Percentiles rank a stretch among this genome's conserved stretches.
phyloP scores from a whole-genome alignment of 805 yeast genomes.

The Pichia deserticola region DNA sequence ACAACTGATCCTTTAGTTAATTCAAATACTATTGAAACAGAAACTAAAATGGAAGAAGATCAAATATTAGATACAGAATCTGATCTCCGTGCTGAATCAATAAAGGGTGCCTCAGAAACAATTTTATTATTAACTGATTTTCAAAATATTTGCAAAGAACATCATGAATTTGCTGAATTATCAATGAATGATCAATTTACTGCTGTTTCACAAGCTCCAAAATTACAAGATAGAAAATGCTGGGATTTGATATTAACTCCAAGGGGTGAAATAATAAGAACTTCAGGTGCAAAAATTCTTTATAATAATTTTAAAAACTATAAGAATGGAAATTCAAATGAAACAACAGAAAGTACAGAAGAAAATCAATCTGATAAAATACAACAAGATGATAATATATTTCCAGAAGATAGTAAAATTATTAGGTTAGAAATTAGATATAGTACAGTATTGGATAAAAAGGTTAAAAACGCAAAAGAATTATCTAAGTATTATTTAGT shows the following conservation, averaged over 20 bases:
- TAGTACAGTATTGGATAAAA: slow-evolving; percentile 47
- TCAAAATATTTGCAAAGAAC: slow-evolving; percentile 6
- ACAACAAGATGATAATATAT: background rate
- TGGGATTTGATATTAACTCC: slow-evolving; percentile 11
- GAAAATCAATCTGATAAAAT: background rate
- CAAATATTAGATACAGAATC: background rate
- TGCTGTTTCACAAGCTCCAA: slow-evolving; percentile 7
- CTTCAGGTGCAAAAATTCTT: slow-evolving; percentile 2
- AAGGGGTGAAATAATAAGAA: slow-evolving; percentile 3
- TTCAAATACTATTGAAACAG: background rate
- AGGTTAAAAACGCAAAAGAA: slow-evolving; percentile 48
- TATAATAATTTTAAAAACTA: background rate
- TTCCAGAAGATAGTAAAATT: background rate
- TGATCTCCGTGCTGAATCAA: slow-evolving; percentile 2
- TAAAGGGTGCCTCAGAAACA: slow-evolving; percentile 5
- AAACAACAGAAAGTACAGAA: background rate
- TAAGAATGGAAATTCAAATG: background rate
- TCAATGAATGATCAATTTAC: slow-evolving; percentile 3
- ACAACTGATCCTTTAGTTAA: no score
- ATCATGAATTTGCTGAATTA: slow-evolving; percentile 7
- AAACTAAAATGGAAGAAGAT: background rate
- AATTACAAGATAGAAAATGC: slow-evolving; percentile 9
- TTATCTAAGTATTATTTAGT: slow-evolving; percentile 57
- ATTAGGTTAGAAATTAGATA: slow-evolving; percentile 32
- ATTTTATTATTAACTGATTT: slow-evolving; percentile 6